Percentiles rank a stretch among this genome's conserved stretches.
phyloP scores from a whole-genome alignment of 208 protist genomes.

The Blastocrithidia nonstop region DNA sequence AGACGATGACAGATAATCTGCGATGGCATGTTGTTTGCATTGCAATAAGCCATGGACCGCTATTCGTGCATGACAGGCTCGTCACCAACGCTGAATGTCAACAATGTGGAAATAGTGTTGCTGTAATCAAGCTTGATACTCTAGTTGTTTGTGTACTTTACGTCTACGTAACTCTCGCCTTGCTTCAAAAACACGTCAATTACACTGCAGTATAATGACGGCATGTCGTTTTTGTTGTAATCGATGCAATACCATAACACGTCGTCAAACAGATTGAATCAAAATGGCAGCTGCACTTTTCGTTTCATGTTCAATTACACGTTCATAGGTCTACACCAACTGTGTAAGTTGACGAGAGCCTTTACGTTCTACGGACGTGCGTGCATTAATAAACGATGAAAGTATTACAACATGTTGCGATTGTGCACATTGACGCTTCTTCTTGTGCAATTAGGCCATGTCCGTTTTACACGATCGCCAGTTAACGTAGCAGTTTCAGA shows the following conservation, averaged over 20 bases:
- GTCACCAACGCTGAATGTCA: constrained; percentile 28
- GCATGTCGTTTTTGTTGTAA: too few relatives aligned
- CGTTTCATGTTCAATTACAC: too few relatives aligned
- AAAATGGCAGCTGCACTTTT: neutral
- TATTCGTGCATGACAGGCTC: constrained; percentile 5
- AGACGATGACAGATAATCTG: constrained; percentile 10
- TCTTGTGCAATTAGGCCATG: too few relatives aligned
- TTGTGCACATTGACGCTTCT: too few relatives aligned
- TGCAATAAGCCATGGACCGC: constrained; percentile 4
- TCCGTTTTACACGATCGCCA: constrained; percentile 15
- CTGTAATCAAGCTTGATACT: constrained; percentile 10
- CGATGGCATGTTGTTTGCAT: constrained; percentile 11
- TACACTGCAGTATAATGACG: constrained; percentile 8
- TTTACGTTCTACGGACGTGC: too few relatives aligned
- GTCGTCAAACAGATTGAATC: constrained; percentile 7
- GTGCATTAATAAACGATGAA: too few relatives aligned
- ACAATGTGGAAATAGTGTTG: constrained; percentile 4
- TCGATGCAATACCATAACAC: constrained; percentile 4
- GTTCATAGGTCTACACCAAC: too few relatives aligned
- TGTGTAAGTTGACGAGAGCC: too few relatives aligned
- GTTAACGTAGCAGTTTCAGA: constrained; percentile 16
- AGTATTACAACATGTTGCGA: too few relatives aligned
- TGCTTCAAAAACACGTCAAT: constrained; percentile 11
- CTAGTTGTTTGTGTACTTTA: constrained; percentile 15
- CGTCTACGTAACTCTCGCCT: constrained; percentile 8